phyloP scores from a whole-genome alignment of 2,329 filamentous ascomycete species.

The Xylariaceae sp. region DNA sequence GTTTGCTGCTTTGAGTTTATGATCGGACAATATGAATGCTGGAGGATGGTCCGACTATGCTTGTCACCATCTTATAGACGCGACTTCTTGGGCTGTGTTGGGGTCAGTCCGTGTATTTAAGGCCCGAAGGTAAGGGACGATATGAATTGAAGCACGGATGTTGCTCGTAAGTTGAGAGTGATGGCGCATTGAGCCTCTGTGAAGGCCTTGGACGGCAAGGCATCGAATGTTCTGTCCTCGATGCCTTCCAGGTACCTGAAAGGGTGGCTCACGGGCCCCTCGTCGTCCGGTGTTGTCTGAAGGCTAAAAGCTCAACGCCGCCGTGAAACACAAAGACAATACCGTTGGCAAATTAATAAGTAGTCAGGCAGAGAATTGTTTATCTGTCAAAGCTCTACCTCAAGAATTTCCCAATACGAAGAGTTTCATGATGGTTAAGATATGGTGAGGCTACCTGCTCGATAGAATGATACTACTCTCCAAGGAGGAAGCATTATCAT shows the following conservation, averaged over 20 bases:
- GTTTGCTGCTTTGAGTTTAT: slow-evolving; percentile 20
- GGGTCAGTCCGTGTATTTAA: neutral
- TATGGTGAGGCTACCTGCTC: no score
- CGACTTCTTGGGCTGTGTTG: neutral
- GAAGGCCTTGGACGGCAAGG: neutral
- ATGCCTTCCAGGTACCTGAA: neutral
- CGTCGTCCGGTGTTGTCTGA: neutral
- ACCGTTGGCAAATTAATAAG: no score
- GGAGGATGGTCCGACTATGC: neutral
- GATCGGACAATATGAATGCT: neutral
- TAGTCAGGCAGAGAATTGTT: no score
- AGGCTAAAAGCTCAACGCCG: no score
- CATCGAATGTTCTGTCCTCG: neutral
- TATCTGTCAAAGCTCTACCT: no score
- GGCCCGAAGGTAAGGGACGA: neutral
- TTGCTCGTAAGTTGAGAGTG: neutral
- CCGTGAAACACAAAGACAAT: no score
- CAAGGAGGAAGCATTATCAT: no score
- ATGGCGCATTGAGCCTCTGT: neutral
- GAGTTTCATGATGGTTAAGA: no score
- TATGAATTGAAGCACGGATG: neutral
- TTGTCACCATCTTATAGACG: neutral
- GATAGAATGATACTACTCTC: no score
- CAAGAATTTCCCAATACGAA: no score
- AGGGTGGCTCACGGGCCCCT: neutral